phyloP scores from a whole-genome alignment of 495 filamentous ascomycete species.

The Penicillium paradoxum region DNA sequence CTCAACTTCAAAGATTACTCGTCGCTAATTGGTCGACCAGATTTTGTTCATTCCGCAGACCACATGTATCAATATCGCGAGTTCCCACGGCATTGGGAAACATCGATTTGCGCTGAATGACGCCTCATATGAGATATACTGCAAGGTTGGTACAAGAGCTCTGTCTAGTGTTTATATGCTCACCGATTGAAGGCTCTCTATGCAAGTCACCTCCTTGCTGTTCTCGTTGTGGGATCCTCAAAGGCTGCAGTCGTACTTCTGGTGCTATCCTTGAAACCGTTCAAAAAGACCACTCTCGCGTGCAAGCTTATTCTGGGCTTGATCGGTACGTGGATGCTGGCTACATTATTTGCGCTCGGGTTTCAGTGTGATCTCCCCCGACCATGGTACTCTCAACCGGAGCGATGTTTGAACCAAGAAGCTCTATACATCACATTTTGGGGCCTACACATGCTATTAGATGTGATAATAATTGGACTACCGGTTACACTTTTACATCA shows the following conservation, averaged over 20 bases:
- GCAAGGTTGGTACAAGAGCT: neutral
- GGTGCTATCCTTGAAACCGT: conserved; percentile 10
- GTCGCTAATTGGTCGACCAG: neutral
- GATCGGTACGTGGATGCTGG: conserved; percentile 1
- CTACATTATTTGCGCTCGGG: conserved; percentile 5
- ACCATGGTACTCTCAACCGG: conserved; percentile 2
- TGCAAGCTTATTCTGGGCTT: conserved; percentile 3
- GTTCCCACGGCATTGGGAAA: conserved; percentile 7
- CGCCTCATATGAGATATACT: conserved; percentile 1
- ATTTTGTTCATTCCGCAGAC: conserved; percentile 5
- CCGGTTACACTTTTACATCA: conserved; percentile 3
- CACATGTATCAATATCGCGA: conserved; percentile 8
- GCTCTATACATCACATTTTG: conserved; percentile 3
- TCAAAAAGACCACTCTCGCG: conserved; percentile 1
- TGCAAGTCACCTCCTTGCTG: conserved; percentile 7
- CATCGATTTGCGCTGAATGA: neutral
- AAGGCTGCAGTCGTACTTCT: conserved; percentile 12
- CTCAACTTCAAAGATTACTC: neutral
- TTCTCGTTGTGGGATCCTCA: conserved; percentile 11
- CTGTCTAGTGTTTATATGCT: neutral
- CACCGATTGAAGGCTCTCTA: neutral
- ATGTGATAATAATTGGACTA: conserved; percentile 5
- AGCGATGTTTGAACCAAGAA: conserved; percentile 8
- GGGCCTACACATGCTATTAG: conserved; percentile 3
- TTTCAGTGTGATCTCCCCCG: conserved; percentile 3